Evolutionary conservation across 768 basidiomycete genomes (phyloP).

Genomic region (Lentinula sp.): DNA sequence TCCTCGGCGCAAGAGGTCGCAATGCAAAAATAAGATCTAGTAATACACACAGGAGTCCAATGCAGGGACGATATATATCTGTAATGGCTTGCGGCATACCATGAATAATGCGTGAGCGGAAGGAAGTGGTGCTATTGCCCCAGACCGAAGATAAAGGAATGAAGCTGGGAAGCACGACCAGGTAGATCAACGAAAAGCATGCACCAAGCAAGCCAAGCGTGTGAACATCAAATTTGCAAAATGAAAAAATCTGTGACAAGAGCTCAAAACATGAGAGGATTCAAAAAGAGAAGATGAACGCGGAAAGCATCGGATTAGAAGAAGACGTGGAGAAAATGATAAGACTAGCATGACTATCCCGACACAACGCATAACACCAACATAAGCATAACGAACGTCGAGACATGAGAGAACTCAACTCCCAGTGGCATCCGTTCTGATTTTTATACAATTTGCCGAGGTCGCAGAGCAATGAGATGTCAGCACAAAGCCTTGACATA

Average conservation of each 20-base stretch:
- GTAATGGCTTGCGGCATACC: neutral
- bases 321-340: neutral
- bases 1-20: neutral
- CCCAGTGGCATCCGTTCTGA: neutral
- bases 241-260: no score
- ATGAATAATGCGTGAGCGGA: neutral
- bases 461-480: neutral
- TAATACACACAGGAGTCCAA: constrained; percentile 1
- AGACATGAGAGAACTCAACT: neutral
- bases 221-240: neutral
- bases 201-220: neutral
- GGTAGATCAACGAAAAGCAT: neutral
- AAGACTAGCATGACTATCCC: neutral
- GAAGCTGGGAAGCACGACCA: neutral
- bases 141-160: constrained; percentile 1
- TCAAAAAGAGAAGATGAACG: no score
- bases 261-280: no score
- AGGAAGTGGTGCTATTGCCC: neutral
- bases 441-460: neutral
- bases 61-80: neutral
- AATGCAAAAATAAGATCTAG: neutral
- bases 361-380: neutral
- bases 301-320: neutral
- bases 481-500: neutral
- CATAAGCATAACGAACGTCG: neutral